phyloP scores from a whole-genome alignment of 257 asterid genomes.

The Buddleja alternifolia region DNA sequence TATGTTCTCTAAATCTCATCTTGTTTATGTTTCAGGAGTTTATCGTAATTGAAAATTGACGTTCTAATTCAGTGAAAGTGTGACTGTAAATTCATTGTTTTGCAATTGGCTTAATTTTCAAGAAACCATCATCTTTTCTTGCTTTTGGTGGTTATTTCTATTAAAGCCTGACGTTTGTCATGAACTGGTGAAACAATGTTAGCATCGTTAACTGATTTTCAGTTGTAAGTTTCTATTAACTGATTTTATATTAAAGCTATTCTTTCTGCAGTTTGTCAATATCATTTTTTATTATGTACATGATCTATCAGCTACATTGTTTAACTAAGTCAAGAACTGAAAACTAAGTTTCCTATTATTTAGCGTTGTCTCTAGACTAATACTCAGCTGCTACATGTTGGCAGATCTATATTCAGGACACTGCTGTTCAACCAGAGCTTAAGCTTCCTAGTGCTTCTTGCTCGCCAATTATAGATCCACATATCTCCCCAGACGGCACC shows the following conservation, averaged over 20 bases:
- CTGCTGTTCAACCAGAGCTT: slow-evolving; percentile 56
- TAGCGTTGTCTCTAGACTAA: slow-evolving; percentile 21
- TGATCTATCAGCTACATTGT: slow-evolving; percentile 11
- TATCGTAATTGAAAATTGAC: neutral
- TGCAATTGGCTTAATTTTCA: slow-evolving; percentile 17
- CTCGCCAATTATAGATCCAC: slow-evolving; percentile 90
- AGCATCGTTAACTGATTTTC: neutral
- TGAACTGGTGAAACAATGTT: neutral
- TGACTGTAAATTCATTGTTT: neutral
- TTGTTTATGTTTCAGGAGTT: slow-evolving; percentile 18
- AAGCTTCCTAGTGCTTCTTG: slow-evolving; percentile 62
- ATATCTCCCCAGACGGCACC: slow-evolving; percentile 86
- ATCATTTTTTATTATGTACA: neutral
- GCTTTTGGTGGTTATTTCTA: slow-evolving; percentile 1
- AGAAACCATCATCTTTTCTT: slow-evolving; percentile 19
- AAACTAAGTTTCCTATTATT: slow-evolving; percentile 17
- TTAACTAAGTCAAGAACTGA: slow-evolving; percentile 2
- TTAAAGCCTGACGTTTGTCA: neutral
- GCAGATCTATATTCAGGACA: slow-evolving; percentile 82
- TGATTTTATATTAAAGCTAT: too few relatives aligned
- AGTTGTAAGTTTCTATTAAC: too few relatives aligned
- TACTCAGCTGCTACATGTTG: slow-evolving; percentile 26
- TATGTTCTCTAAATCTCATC: slow-evolving; percentile 41
- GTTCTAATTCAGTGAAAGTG: slow-evolving; percentile 11
- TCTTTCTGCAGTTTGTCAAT: neutral